Percentiles rank a stretch among this genome's conserved stretches.
phyloP scores from a whole-genome alignment of 1,284 basidiomycete genomes.

The Apiotrichum laibachii region DNA sequence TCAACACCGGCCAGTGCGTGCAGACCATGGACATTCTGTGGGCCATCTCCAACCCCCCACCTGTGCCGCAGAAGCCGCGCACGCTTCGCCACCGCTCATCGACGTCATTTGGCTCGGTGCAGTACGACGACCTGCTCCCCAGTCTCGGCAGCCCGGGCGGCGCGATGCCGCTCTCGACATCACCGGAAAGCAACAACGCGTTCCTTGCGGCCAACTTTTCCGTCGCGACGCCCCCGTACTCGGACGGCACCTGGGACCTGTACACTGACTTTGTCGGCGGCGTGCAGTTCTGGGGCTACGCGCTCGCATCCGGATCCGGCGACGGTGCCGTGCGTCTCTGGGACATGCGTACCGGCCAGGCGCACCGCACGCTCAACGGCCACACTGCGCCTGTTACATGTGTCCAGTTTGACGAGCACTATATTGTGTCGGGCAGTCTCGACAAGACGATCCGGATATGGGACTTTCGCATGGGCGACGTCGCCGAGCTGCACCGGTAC shows the following conservation, averaged over 20 bases:
- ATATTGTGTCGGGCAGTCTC: slow-evolving; percentile 85
- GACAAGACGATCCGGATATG: slow-evolving; percentile 97
- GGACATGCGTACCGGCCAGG: slow-evolving; percentile 99
- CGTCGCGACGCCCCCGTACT: slow-evolving; percentile 78
- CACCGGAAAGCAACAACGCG: neutral
- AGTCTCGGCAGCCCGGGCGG: slow-evolving; percentile 31
- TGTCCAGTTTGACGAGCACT: slow-evolving; percentile 94
- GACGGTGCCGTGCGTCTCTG: slow-evolving; percentile 98
- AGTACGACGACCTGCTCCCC: slow-evolving; percentile 54
- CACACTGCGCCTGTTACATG: slow-evolving; percentile 93
- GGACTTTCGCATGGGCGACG: slow-evolving; percentile 89
- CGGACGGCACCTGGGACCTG: slow-evolving; percentile 87
- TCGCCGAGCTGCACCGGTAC: slow-evolving; percentile 84
- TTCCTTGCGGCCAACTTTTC: slow-evolving; percentile 62
- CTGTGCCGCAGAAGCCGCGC: slow-evolving; percentile 42
- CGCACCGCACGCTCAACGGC: slow-evolving; percentile 86
- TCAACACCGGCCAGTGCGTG: slow-evolving; percentile 93
- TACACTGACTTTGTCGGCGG: slow-evolving; percentile 97
- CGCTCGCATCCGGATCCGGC: slow-evolving; percentile 90
- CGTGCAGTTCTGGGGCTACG: slow-evolving; percentile 98
- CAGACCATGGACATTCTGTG: slow-evolving; percentile 99
- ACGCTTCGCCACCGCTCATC: slow-evolving; percentile 38
- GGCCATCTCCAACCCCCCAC: slow-evolving; percentile 90
- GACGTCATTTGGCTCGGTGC: slow-evolving; percentile 43
- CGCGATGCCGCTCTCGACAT: neutral